phyloP scores from a whole-genome alignment of 257 asterid genomes.

The Rehmannia glutinosa region DNA sequence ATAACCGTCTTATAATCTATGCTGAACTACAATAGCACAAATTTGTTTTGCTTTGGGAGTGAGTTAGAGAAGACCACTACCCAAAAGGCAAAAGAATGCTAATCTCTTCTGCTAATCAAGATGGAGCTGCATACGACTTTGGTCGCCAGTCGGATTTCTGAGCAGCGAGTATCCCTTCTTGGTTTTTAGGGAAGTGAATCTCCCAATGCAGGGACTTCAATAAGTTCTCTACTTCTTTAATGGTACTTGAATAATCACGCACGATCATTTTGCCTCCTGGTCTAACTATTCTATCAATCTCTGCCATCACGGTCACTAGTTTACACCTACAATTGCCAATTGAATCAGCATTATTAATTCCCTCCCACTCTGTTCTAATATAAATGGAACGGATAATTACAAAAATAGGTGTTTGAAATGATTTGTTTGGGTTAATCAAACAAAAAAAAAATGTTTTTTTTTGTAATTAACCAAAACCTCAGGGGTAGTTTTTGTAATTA shows the following conservation, averaged over 20 bases:
- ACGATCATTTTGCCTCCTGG: conserved; percentile 77
- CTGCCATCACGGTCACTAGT: conserved; percentile 49
- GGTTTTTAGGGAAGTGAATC: conserved; percentile 50
- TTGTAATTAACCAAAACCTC: too few relatives aligned
- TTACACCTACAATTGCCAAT: conserved; percentile 54
- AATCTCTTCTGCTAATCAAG: too few relatives aligned
- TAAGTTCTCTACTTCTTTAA: conserved; percentile 50
- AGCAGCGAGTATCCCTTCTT: conserved; percentile 66
- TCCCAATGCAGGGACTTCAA: conserved; percentile 85
- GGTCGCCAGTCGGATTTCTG: conserved; percentile 80
- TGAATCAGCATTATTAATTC: background rate
- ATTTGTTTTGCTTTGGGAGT: too few relatives aligned
- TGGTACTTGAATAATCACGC: conserved; percentile 54
- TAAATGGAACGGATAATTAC: too few relatives aligned
- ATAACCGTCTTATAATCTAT: background rate
- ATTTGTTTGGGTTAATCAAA: too few relatives aligned
- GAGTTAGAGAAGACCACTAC: too few relatives aligned
- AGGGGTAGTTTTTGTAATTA: too few relatives aligned
- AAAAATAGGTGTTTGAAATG: too few relatives aligned
- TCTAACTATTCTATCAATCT: conserved; percentile 75
- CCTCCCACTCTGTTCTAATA: too few relatives aligned
- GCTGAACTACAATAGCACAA: too few relatives aligned
- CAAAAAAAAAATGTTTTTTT: too few relatives aligned
- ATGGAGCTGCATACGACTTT: conserved; percentile 29
- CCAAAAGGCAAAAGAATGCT: too few relatives aligned